phyloP scores from a whole-genome alignment of 2,329 filamentous ascomycete species.

The Xylaria sp. region DNA sequence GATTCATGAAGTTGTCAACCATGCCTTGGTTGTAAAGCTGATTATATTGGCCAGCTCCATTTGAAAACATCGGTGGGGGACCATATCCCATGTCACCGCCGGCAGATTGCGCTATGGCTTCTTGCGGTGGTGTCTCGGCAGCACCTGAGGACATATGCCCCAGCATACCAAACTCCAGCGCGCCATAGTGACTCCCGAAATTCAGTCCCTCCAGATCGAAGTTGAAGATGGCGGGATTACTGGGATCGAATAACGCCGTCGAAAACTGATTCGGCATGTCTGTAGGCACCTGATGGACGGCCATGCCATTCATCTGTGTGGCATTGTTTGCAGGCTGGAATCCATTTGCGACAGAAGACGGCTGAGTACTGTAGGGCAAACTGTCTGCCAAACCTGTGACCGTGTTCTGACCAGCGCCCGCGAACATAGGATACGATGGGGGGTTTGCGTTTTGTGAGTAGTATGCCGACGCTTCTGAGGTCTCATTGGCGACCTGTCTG shows the following conservation, averaged over 20 bases:
- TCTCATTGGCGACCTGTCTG: constrained; percentile 43
- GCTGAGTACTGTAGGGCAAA: constrained; percentile 57
- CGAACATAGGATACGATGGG: constrained; percentile 48
- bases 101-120: constrained; percentile 44
- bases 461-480: constrained; percentile 44
- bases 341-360: constrained; percentile 68
- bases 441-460: constrained; percentile 44
- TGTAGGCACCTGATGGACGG: constrained; percentile 45
- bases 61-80: constrained; percentile 46
- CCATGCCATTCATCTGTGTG: constrained; percentile 40
- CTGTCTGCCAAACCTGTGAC: constrained; percentile 43
- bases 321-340: constrained; percentile 56
- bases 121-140: constrained; percentile 70
- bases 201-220: constrained; percentile 92
- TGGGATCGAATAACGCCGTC: constrained; percentile 72
- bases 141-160: constrained; percentile 93
- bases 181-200: constrained; percentile 94
- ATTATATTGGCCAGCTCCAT: constrained; percentile 46
- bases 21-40: constrained; percentile 48
- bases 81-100: constrained; percentile 38
- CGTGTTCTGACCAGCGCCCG: constrained; percentile 39
- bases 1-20: constrained; percentile 48
- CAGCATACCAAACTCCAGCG: constrained; percentile 91
- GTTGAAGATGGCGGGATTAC: constrained; percentile 88
- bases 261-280: constrained; percentile 46